phyloP scores from a whole-genome alignment of 495 filamentous ascomycete species.

The Hypoxylon trugodes region DNA sequence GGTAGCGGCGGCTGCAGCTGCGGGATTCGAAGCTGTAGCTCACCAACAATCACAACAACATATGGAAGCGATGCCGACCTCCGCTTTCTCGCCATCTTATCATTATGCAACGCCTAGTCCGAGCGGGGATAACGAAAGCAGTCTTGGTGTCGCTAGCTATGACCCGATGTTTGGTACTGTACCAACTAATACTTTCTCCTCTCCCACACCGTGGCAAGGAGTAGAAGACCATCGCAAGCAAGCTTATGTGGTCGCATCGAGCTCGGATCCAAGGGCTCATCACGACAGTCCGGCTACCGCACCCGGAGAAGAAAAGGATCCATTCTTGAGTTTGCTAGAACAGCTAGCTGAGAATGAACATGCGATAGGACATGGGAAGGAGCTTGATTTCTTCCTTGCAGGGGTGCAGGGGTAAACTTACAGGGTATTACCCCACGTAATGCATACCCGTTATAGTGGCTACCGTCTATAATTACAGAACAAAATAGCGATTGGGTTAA shows the following conservation, averaged over 20 bases:
- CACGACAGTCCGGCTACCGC: constrained; percentile 50
- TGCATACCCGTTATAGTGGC: not conserved
- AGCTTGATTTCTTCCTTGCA: constrained; percentile 75
- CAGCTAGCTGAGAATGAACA: constrained; percentile 83
- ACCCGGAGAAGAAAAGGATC: constrained; percentile 70
- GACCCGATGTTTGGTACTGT: constrained; percentile 66
- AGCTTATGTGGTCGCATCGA: constrained; percentile 41
- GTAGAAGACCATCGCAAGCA: constrained; percentile 42
- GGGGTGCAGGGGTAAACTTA: constrained; percentile 40
- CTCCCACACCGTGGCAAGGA: constrained; percentile 54
- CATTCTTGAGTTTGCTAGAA: constrained; percentile 79
- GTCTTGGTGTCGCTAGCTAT: constrained; percentile 45
- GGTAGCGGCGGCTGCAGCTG: constrained; percentile 19
- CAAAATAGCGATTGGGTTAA: not conserved
- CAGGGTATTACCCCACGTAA: not conserved
- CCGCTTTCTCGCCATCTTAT: constrained; percentile 53
- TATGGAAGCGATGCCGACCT: constrained; percentile 41
- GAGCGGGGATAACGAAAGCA: constrained; percentile 34
- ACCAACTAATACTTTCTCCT: constrained; percentile 55
- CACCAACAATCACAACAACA: constrained; percentile 31
- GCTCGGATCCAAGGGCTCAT: constrained; percentile 51
- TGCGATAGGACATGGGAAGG: constrained; percentile 62
- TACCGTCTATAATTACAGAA: not conserved
- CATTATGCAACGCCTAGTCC: constrained; percentile 43
- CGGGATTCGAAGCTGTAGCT: constrained; percentile 37